Evolutionary conservation across 2,329 filamentous ascomycete species (phyloP).

Genomic region (Byssothecium circinans): DNA sequence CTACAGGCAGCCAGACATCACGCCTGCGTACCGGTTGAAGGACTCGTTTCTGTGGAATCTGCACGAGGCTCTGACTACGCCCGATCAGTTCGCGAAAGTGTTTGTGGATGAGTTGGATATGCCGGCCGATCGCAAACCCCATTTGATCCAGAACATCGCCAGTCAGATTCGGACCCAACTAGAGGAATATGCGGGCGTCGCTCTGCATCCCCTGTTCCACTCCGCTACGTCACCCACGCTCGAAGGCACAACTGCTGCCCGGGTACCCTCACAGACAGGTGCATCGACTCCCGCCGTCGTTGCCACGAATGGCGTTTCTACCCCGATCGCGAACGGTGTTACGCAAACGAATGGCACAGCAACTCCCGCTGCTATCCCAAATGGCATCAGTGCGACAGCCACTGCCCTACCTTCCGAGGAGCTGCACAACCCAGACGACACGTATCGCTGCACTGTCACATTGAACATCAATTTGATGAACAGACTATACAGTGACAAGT

Average conservation of each 20-base stretch:
- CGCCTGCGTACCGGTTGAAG: slow-evolving; percentile 83
- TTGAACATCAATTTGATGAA: slow-evolving; percentile 91
- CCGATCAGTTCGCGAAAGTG: slow-evolving; percentile 89
- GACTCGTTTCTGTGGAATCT: slow-evolving; percentile 98
- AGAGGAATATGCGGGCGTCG: slow-evolving; percentile 93
- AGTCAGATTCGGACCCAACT: slow-evolving; percentile 93
- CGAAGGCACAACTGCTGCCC: slow-evolving; percentile 35
- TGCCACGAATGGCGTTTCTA: slow-evolving; percentile 57
- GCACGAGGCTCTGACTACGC: slow-evolving; percentile 90
- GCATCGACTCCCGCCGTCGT: slow-evolving; percentile 52
- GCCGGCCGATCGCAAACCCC: slow-evolving; percentile 65
- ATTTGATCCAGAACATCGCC: slow-evolving; percentile 77
- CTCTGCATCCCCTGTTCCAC: slow-evolving; percentile 89
- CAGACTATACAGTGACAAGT: slow-evolving; percentile 92
- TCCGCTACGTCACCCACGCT: slow-evolving; percentile 43
- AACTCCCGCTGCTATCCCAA: slow-evolving; percentile 51
- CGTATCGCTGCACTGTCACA: slow-evolving; percentile 88
- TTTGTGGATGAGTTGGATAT: slow-evolving; percentile 93
- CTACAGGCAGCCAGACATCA: slow-evolving; percentile 77
- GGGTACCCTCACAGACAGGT: slow-evolving; percentile 53
- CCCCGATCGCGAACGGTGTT: slow-evolving; percentile 55
- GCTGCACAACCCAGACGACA: slow-evolving; percentile 86
- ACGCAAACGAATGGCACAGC: slow-evolving; percentile 45
- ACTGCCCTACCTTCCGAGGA: slow-evolving; percentile 66
- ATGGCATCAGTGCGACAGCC: slow-evolving; percentile 70